phyloP scores from a whole-genome alignment of 495 filamentous ascomycete species.

The Aspergillus bertholletiae region DNA sequence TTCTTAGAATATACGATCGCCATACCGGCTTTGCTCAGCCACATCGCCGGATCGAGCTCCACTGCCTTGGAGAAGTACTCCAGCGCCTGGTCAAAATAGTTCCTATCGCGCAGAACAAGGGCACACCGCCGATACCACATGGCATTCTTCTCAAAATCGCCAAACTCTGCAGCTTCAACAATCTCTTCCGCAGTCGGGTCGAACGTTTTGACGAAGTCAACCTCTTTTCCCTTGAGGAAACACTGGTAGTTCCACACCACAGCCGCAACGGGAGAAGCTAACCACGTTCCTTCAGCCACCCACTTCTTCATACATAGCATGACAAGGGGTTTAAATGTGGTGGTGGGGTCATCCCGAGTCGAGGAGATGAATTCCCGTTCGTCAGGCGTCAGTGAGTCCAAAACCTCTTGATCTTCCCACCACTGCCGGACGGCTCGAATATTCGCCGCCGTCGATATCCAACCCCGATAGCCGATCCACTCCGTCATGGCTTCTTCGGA shows the following conservation, averaged over 20 bases:
- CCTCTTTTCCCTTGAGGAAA: constrained; percentile 1
- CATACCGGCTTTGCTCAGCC: not conserved
- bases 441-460: not conserved
- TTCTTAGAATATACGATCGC: not conserved
- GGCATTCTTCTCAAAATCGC: not conserved
- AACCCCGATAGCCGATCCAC: not conserved
- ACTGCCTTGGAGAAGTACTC: constrained; percentile 1
- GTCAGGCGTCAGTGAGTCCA: constrained; percentile 18
- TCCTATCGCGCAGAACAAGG: constrained; percentile 2
- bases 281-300: constrained; percentile 2
- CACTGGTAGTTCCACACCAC: constrained; percentile 1
- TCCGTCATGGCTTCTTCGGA: not conserved
- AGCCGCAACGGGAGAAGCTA: not conserved
- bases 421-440: constrained; percentile 7
- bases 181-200: not conserved
- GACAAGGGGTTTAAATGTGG: constrained; percentile 20
- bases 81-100: not conserved
- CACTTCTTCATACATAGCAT: constrained; percentile 19
- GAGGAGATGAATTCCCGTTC: constrained; percentile 15
- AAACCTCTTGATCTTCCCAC: constrained; percentile 1
- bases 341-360: constrained; percentile 21
- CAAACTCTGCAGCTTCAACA: constrained; percentile 7
- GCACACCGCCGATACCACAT: constrained; percentile 7
- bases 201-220: not conserved
- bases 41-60: constrained; percentile 2